Base-by-base conservation (phyloP, 2,329 filamentous ascomycete species). In the Lachnellula suecica region DNA sequence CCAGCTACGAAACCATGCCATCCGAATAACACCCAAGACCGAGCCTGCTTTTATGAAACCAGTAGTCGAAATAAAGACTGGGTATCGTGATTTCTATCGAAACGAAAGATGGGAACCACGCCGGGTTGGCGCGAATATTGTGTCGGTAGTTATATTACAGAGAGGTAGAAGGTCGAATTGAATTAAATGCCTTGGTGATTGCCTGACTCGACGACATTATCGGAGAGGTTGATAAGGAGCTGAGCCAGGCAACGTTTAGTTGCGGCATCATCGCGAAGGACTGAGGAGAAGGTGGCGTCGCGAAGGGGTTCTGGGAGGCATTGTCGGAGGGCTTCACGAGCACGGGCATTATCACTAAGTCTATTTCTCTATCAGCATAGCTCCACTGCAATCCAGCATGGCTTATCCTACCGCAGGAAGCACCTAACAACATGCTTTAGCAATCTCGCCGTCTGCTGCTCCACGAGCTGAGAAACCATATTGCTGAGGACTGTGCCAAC, bases 231-330 rank as follows among this genome's bases (percentile, higher is more conserved):
- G 74, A 97, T 95, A 54, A 97, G 80, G 8, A 99, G 84, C 72
- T 97, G 94, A n/a, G 92, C 90, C 29, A 99, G 85, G 71, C 94
- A 99, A 53, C 94, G 87, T 77, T 99, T 99, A 0, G 94, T 99
- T 1, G 94, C 94, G 13, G 94, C 94, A 68, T 99, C 94, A 66
- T 99, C 94, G 53, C 94, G 89, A 29, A 99, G 85, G 41, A 99
- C 94, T 0, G 92, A 93, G 8, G 91, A 96, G 71, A 99, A 99
- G 2, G 94, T 99, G 7, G 93, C 92, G 70, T 99, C 94, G 44
- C 94, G 88, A n/a, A 99, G 85, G n/a, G 94, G 94, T 67, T 99
- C 94, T 0, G 94, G 94, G 11, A 99, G 86, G 67, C 94, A 99
- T 72, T 99, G 94, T 38, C 94, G 85, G 20, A 99, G 82, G 42